These are phyloP conservation scores for Phytophthora constricta DNA, from an alignment of 352 stramenopile genomes.

Conservation along the genomic window DNA sequence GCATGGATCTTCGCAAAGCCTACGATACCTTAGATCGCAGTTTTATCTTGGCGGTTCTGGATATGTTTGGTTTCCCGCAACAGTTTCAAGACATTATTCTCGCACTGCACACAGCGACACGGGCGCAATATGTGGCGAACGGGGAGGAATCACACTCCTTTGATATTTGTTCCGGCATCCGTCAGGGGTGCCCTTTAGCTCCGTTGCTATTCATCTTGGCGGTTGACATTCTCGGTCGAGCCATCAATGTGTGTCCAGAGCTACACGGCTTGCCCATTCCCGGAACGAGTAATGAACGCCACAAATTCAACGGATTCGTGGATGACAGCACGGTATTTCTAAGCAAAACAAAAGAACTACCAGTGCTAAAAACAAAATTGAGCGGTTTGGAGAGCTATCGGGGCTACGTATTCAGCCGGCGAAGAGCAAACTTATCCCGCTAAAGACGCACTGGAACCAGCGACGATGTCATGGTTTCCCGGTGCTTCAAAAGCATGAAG, in stretches of 20 bases:
- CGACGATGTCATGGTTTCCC: neutral
- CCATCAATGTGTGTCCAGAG: neutral
- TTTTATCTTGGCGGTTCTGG: neutral
- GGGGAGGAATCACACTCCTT: neutral
- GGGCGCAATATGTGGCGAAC: neutral
- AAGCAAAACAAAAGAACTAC: neutral
- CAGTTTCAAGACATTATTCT: neutral
- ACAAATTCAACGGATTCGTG: conserved; percentile 3
- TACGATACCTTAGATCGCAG: neutral
- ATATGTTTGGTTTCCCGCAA: neutral
- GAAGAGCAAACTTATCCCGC: no score
- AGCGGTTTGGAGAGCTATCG: conserved; percentile 2
- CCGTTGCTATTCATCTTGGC: conserved; percentile 3
- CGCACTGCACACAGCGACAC: neutral
- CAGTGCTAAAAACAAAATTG: neutral
- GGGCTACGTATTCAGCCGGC: conserved; percentile 1
- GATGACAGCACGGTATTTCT: conserved; percentile 6
- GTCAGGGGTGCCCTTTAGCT: neutral
- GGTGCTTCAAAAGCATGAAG: no score
- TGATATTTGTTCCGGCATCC: neutral
- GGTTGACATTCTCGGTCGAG: neutral
- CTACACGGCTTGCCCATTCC: neutral
- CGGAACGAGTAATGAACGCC: neutral
- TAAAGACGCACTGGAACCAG: neutral
- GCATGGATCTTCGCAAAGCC: conserved; percentile 2